A percentile compares a stretch with the other conserved stretches of the same genome.
These are phyloP conservation scores for Amylocystis lapponica DNA, from an alignment of 768 basidiomycete genomes.

Conservation along the genomic window DNA sequence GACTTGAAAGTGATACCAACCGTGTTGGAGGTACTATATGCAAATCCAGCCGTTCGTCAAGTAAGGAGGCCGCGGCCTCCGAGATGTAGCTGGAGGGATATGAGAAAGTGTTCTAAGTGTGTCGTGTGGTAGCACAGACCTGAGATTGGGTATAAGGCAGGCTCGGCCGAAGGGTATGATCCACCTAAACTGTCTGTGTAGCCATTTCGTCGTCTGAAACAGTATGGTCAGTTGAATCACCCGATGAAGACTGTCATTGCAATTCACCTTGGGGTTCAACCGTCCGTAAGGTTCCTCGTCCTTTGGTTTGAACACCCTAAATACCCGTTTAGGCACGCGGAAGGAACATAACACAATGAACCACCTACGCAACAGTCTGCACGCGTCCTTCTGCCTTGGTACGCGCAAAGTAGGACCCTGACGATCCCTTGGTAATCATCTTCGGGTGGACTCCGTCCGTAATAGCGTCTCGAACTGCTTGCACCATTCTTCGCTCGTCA, in stretches of 20 bases:
- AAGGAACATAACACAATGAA: not conserved
- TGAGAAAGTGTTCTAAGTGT: not conserved
- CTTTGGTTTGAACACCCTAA: constrained; percentile 87
- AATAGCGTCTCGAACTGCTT: constrained; percentile 66
- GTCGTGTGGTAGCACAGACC: constrained; percentile 39
- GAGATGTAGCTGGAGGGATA: constrained; percentile 63
- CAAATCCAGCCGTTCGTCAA: constrained; percentile 68
- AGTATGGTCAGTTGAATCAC: not conserved
- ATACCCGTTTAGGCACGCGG: not conserved
- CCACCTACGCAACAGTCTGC: constrained; percentile 72
- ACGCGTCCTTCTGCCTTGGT: constrained; percentile 70
- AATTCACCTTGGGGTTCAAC: constrained; percentile 73
- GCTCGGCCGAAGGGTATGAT: constrained; percentile 87
- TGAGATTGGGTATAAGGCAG: constrained; percentile 86
- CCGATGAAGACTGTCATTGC: not conserved
- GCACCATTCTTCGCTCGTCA: constrained; percentile 42
- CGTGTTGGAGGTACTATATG: constrained; percentile 85
- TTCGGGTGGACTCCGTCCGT: constrained; percentile 79
- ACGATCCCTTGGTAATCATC: constrained; percentile 86
- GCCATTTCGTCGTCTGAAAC: constrained; percentile 77
- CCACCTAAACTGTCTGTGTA: constrained; percentile 84
- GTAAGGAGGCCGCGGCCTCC: constrained; percentile 81
- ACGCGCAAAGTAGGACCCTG: constrained; percentile 89
- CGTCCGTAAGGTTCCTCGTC: constrained; percentile 87
- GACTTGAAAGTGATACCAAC: constrained; percentile 76